Evolutionary conservation across 106 monocot species (phyloP).

Genomic region (Dendrobium officinale): DNA sequence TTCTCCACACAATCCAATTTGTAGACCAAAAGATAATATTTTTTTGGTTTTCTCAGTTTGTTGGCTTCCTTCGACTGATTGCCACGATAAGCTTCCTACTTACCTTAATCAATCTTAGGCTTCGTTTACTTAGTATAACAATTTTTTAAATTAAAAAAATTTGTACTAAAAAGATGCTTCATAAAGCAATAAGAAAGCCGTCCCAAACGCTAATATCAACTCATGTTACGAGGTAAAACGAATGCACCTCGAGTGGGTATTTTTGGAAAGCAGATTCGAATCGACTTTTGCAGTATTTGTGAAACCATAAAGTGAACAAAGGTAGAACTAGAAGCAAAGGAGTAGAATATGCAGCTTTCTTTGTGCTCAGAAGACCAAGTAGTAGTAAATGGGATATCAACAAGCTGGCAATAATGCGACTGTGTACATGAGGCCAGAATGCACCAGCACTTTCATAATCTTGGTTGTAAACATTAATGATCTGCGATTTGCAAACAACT

Average conservation of each 20-base stretch:
- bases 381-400: constrained; percentile 73
- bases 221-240: neutral
- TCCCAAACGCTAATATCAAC: too few species aligned
- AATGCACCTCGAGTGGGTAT: constrained; percentile 65
- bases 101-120: too few species aligned
- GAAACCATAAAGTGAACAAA: constrained; percentile 61
- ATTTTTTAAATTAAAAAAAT: too few species aligned
- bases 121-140: too few species aligned
- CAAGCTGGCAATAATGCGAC: constrained; percentile 59
- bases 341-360: constrained; percentile 52
- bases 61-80: too few species aligned
- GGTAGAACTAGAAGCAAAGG: constrained; percentile 67
- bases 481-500: too few species aligned
- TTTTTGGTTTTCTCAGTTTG: too few species aligned
- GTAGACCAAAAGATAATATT: too few species aligned
- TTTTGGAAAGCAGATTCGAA: constrained; percentile 64
- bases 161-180: too few species aligned
- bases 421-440: constrained; percentile 83
- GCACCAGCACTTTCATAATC: constrained; percentile 87
- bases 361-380: constrained; percentile 69
- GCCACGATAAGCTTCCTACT: too few species aligned
- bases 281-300: constrained; percentile 60
- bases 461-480: constrained; percentile 86
- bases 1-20: too few species aligned
- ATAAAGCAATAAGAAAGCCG: too few species aligned